Conservation (phyloP, 768 basidiomycete species). For the Serendipita sp. region DNA sequence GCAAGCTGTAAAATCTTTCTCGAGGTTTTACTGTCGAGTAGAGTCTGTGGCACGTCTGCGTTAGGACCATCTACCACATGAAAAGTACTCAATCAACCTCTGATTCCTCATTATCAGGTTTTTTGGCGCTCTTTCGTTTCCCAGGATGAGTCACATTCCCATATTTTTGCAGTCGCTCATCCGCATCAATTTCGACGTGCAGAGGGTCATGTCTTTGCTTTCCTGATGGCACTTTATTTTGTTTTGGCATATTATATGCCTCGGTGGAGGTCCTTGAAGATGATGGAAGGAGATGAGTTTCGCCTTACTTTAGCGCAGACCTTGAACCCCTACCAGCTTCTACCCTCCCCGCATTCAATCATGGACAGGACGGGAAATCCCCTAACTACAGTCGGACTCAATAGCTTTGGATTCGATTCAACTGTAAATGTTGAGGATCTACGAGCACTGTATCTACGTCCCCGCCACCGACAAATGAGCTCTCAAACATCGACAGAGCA, state of each 20-base stretch:
- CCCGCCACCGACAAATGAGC: constrained; percentile 48
- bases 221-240: constrained; percentile 15
- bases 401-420: constrained; percentile 82
- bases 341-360: constrained; percentile 27
- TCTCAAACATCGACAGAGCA: constrained; percentile 15
- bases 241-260: neutral
- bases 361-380: constrained; percentile 60
- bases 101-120: constrained; percentile 37
- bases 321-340: neutral
- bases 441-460: constrained; percentile 74
- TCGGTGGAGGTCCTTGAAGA: neutral
- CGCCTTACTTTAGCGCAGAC: neutral
- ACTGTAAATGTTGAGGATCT: constrained; percentile 64
- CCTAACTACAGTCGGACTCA: constrained; percentile 65
- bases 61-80: neutral
- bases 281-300: neutral
- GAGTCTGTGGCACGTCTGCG: constrained; percentile 27
- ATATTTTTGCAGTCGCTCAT: constrained; percentile 60
- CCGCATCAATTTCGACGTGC: constrained; percentile 64
- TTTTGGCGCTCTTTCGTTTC: constrained; percentile 47
- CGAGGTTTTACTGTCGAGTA: constrained; percentile 68
- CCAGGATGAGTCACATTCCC: constrained; percentile 61
- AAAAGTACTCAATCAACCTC: constrained; percentile 29
- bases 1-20: constrained; percentile 83
- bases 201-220: constrained; percentile 76